A percentile compares a stretch with the other conserved stretches of the same genome.
These are phyloP conservation scores for Microbotryum scabiosae DNA, from an alignment of 1,284 basidiomycete species.

Conservation along the genomic window DNA sequence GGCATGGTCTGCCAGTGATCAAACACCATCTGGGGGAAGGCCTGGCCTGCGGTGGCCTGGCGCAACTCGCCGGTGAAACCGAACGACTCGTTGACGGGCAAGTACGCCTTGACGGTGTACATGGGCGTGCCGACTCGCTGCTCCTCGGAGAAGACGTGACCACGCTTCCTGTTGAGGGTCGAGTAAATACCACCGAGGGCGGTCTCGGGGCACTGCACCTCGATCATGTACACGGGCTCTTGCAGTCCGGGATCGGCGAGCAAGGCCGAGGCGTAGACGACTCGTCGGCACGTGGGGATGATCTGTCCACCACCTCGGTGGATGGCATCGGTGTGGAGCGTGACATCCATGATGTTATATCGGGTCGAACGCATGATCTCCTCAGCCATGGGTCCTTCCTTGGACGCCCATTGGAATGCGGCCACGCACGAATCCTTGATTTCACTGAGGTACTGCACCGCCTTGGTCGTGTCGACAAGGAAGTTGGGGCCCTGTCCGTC, in stretches of 20 bases:
- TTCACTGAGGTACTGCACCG: constrained; percentile 56
- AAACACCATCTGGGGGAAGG: constrained; percentile 94
- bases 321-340: constrained; percentile 96
- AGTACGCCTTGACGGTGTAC: constrained; percentile 92
- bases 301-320: constrained; percentile 99
- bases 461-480: constrained; percentile 97
- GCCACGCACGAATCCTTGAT: constrained; percentile 99
- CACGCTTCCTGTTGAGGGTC: constrained; percentile 91
- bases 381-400: constrained; percentile 89
- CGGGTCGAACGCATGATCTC: constrained; percentile 99
- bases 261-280: constrained; percentile 88
- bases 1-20: constrained; percentile 69
- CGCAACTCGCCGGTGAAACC: constrained; percentile 98
- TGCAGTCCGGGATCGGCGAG: constrained; percentile 86
- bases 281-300: constrained; percentile 92
- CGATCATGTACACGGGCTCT: constrained; percentile 93
- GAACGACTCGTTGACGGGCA: constrained; percentile 95
- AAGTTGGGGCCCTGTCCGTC: constrained; percentile 97
- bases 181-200: constrained; percentile 98
- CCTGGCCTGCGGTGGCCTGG: constrained; percentile 87
- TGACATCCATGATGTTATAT: constrained; percentile 93
- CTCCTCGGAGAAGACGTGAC: constrained; percentile 96
- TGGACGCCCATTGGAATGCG: constrained; percentile 99
- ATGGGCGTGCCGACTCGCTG: constrained; percentile 96
- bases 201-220: constrained; percentile 97